These are phyloP conservation scores for Wakefieldia striispora DNA, from an alignment of 768 basidiomycete genomes.

Conservation along the genomic window DNA sequence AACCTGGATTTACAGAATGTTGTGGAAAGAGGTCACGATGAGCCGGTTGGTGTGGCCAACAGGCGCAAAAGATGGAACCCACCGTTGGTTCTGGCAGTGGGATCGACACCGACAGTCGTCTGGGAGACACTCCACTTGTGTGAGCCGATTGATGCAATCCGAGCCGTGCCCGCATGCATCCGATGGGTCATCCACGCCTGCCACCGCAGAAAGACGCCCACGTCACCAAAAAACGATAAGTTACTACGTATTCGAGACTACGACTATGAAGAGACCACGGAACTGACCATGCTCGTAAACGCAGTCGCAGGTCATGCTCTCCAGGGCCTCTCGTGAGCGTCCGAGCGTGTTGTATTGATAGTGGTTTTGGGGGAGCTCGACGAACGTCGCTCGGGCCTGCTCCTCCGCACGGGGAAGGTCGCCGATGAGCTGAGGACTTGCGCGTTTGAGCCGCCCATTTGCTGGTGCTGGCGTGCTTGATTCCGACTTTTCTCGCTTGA, in stretches of 20 bases:
- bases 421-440: conserved; percentile 68
- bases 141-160: conserved; percentile 96
- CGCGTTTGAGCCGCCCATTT: conserved; percentile 35
- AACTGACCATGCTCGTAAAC: conserved; percentile 76
- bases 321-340: conserved; percentile 81
- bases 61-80: conserved; percentile 10
- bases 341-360: conserved; percentile 89
- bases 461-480: conserved; percentile 36
- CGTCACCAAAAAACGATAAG: conserved; percentile 14
- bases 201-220: conserved; percentile 25
- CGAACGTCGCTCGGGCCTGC: conserved; percentile 70
- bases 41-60: neutral
- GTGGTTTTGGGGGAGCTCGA: conserved; percentile 70
- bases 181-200: conserved; percentile 59
- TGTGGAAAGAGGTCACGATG: conserved; percentile 1
- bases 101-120: conserved; percentile 82
- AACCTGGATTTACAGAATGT: conserved; percentile 53
- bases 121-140: conserved; percentile 93
- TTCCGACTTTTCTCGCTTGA: conserved; percentile 33
- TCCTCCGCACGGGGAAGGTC: conserved; percentile 77
- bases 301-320: conserved; percentile 97
- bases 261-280: conserved; percentile 11
- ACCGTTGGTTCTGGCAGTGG: conserved; percentile 95
- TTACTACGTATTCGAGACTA: conserved; percentile 32
- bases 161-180: conserved; percentile 82